Evolutionary conservation across 176 grass and related monocot genomes (phyloP).

Genomic region (Ampelocalamus luodianensis): DNA sequence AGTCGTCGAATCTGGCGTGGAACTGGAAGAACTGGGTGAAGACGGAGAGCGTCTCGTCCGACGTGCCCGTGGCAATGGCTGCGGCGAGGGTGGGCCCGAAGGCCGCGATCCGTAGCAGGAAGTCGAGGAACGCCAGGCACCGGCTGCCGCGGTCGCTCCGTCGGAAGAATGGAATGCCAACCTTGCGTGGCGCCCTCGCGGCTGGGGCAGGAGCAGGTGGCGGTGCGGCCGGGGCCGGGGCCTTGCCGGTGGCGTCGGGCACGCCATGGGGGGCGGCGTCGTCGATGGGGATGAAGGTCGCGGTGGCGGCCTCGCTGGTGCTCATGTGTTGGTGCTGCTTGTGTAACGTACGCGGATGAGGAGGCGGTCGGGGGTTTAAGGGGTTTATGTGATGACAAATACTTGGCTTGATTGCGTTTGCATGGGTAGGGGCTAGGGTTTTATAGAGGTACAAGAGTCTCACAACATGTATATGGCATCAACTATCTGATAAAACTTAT

Average conservation of each 20-base stretch:
- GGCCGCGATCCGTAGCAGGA: slow-evolving; percentile 72
- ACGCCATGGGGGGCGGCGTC: slow-evolving; percentile 33
- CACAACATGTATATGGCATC: too few species aligned
- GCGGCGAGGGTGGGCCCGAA: slow-evolving; percentile 74
- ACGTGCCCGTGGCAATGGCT: slow-evolving; percentile 74
- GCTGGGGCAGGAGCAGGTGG: slow-evolving; percentile 16
- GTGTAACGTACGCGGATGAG: neutral
- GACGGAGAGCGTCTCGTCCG: slow-evolving; percentile 77
- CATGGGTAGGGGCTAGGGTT: neutral
- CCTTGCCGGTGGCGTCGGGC: slow-evolving; percentile 39
- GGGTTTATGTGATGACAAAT: too few species aligned
- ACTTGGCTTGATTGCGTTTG: neutral
- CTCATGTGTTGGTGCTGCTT: slow-evolving; percentile 48
- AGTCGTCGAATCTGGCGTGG: slow-evolving; percentile 78
- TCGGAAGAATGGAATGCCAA: slow-evolving; percentile 38
- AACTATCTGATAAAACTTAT: too few species aligned
- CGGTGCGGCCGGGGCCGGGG: slow-evolving; percentile 33
- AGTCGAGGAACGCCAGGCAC: slow-evolving; percentile 70
- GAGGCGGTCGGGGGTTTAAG: neutral
- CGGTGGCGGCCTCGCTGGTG: slow-evolving; percentile 58
- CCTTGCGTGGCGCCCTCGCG: slow-evolving; percentile 40
- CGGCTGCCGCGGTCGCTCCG: slow-evolving; percentile 52
- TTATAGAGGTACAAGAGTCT: neutral
- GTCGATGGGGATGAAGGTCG: slow-evolving; percentile 64
- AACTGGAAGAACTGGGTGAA: slow-evolving; percentile 95